Conservation (phyloP, 202 grass and related monocot genomes). For the Zizania palustris region DNA sequence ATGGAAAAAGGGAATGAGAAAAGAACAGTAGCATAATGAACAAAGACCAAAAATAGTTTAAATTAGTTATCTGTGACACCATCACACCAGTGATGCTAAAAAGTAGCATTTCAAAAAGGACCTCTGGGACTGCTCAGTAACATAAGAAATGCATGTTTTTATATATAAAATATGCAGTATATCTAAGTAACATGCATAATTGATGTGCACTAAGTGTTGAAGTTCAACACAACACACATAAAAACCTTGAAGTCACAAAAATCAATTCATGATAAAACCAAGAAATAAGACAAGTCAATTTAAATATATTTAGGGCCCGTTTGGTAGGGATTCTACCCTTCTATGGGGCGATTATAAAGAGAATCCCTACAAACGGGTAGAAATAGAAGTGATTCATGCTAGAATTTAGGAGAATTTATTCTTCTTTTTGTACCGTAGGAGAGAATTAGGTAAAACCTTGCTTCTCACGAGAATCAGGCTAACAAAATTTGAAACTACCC, state of each 20-base stretch:
- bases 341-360: too few relatives aligned
- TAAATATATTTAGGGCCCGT: background rate
- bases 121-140: background rate
- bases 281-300: slow-evolving; percentile 8
- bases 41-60: slow-evolving; percentile 8
- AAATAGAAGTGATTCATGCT: too few relatives aligned
- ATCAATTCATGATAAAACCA: background rate
- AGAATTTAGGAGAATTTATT: too few relatives aligned
- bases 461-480: too few relatives aligned
- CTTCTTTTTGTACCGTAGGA: too few relatives aligned
- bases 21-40: slow-evolving; percentile 8
- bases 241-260: background rate
- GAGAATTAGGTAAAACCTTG: too few relatives aligned
- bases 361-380: too few relatives aligned
- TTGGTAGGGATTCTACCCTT: too few relatives aligned
- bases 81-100: slow-evolving; percentile 17
- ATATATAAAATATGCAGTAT: background rate
- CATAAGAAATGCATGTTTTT: slow-evolving; percentile 1
- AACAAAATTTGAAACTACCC: too few relatives aligned
- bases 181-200: slow-evolving; percentile 3
- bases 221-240: background rate
- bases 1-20: background rate
- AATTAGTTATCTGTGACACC: background rate
- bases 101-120: background rate
- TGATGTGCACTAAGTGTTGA: background rate